These are phyloP conservation scores for Cercospora sp. DNA, from an alignment of 2,329 filamentous ascomycete species.

Conservation along the genomic window DNA sequence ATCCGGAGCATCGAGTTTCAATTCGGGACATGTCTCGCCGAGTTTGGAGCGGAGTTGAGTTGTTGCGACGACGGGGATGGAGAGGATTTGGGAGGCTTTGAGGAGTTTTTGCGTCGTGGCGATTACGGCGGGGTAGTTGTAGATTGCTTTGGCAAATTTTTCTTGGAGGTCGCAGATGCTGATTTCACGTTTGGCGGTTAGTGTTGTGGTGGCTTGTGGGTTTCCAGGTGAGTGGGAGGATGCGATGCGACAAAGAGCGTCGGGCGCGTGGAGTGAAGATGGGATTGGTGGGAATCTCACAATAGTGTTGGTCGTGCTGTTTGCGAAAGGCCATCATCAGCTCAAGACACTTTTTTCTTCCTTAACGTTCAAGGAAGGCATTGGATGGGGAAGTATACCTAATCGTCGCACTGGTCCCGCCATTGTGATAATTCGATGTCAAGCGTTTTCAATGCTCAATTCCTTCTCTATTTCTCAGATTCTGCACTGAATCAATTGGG, in stretches of 20 bases:
- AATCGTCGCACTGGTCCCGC: constrained; percentile 27
- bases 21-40: constrained; percentile 74
- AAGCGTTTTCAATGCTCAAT: not conserved
- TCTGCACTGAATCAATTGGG: not conserved
- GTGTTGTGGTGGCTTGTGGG: not conserved
- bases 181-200: constrained; percentile 12
- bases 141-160: constrained; percentile 80
- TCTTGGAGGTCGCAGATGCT: constrained; percentile 96
- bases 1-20: constrained; percentile 55
- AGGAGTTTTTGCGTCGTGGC: constrained; percentile 55
- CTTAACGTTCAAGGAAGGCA: not conserved
- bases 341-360: not conserved
- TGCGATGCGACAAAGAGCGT: not conserved
- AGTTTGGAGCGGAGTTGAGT: constrained; percentile 80
- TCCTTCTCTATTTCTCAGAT: not conserved
- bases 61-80: constrained; percentile 79
- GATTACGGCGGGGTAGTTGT: constrained; percentile 76
- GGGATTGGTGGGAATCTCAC: constrained; percentile 18
- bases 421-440: constrained; percentile 12
- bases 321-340: constrained; percentile 9
- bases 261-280: not conserved
- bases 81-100: constrained; percentile 53
- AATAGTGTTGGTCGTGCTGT: constrained; percentile 23
- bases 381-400: constrained; percentile 17
- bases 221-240: not conserved